Base-by-base conservation (phyloP, 805 yeast species). In the Maudiozyma bulderi region DNA sequence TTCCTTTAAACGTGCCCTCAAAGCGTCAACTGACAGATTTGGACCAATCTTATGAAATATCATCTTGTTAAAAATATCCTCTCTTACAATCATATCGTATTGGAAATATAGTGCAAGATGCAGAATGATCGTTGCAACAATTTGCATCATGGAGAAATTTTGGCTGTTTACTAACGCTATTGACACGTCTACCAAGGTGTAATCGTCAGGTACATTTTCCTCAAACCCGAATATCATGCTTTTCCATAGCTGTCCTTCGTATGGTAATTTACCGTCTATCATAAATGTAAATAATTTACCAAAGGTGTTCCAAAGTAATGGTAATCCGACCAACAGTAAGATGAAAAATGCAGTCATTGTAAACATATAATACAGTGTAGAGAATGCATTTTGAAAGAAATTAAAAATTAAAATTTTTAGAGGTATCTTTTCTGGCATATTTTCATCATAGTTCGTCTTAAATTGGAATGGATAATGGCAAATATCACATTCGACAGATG, bases 391-490 rank as follows among this genome's bases (percentile, higher is more conserved):
- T 6, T 55, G 46, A 8, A 64, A 43, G 7, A 75, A 55, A 43
- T 75, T 77, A 40, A 57, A 57, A 50, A 78, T 41, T 13, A 86
- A 64, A 40, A 81, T 63, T 1, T 56, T 50, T 2, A 78, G 9
- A 0, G 96, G 95, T 28, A 86, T 76, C 29, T 67, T 62, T 8
- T 64, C 67, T 1, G 95, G 93, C 80, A 84, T 83, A 44, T 77
- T 65, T 2, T 76, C 78, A 45, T 75, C 76, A 62, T 83, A 86
- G 1, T 80, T 73, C 28, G 87, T 84, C 32, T 75, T 73, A 64
- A 86, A 86, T 49, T 72, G 74, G 65, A 84, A 89, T 31, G 80
- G 77, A 35, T 84, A 72, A 58, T 88, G 84, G 65, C 98, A 93
- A 40, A 93, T 85, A 64, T 91, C 98, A 74, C 98, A 93, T 38